phyloP scores from a whole-genome alignment of 2,329 filamentous ascomycete genomes.

The Pyricularia pennisetigena region DNA sequence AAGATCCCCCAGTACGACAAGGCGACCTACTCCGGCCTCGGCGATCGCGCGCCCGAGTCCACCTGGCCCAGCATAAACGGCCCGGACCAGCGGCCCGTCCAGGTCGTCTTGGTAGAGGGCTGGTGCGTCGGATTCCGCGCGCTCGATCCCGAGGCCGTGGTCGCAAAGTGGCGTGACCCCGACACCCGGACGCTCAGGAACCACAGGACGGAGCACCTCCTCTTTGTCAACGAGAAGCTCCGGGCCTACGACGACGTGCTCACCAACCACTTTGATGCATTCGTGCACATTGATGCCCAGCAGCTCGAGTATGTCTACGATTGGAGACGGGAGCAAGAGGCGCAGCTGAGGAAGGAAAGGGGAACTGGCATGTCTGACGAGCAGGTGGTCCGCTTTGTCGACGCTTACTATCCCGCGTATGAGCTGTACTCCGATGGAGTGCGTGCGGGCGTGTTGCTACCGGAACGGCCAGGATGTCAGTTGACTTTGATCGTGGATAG shows the following conservation, averaged over 20 bases:
- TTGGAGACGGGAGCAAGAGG: constrained; percentile 78
- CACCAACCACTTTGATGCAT: constrained; percentile 40
- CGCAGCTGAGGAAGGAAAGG: constrained; percentile 51
- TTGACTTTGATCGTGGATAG: constrained; percentile 51
- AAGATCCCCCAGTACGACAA: constrained; percentile 74
- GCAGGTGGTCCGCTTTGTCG: constrained; percentile 65
- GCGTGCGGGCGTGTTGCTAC: constrained; percentile 48
- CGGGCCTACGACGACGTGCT: constrained; percentile 33
- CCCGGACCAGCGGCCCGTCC: constrained; percentile 34
- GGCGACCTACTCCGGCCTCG: constrained; percentile 62
- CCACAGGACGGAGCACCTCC: constrained; percentile 38
- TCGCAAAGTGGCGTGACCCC: constrained; percentile 37
- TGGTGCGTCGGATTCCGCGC: constrained; percentile 83
- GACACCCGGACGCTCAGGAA: constrained; percentile 32
- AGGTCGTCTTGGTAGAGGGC: constrained; percentile 74
- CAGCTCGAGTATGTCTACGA: constrained; percentile 68
- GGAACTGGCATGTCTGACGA: constrained; percentile 76
- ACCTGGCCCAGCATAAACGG: constrained; percentile 52
- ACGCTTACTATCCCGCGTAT: constrained; percentile 61
- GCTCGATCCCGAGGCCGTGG: constrained; percentile 38
- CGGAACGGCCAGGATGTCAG: constrained; percentile 38
- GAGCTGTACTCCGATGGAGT: constrained; percentile 56
- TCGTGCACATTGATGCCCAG: constrained; percentile 58
- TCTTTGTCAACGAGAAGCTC: constrained; percentile 39
- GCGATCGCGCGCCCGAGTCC: constrained; percentile 57